Evolutionary conservation across 768 basidiomycete species (phyloP).

Genomic region (Termitomyces heimii): DNA sequence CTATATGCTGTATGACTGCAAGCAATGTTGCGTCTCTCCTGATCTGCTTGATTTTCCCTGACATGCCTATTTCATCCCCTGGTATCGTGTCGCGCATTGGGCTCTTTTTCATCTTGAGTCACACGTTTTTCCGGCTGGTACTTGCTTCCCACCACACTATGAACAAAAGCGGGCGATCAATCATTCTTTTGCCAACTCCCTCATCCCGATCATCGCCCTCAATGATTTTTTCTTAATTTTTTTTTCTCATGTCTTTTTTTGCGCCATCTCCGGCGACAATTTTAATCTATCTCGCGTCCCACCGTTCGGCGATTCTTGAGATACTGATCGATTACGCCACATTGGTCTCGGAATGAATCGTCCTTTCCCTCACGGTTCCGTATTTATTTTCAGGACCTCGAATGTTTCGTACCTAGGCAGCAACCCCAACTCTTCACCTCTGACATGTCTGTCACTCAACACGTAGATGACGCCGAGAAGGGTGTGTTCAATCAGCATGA

Average conservation of each 20-base stretch:
- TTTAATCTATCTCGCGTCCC: slow-evolving; percentile 19
- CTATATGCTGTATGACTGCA: not conserved
- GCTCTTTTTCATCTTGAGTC: not conserved
- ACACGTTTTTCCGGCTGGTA: slow-evolving; percentile 5
- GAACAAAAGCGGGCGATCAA: not conserved
- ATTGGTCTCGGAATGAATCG: slow-evolving; percentile 15
- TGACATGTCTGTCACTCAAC: slow-evolving; percentile 14
- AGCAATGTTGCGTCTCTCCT: not conserved
- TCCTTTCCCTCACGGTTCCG: slow-evolving; percentile 12
- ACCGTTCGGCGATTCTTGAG: slow-evolving; percentile 31
- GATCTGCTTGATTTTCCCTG: not conserved
- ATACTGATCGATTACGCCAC: slow-evolving; percentile 25
- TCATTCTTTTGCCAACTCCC: not conserved
- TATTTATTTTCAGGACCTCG: slow-evolving; percentile 12
- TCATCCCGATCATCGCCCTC: slow-evolving; percentile 8
- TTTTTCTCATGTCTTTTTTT: not conserved
- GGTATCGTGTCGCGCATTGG: not conserved
- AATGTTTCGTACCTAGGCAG: slow-evolving; percentile 1
- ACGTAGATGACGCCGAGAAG: slow-evolving; percentile 33
- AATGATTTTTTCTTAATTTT: not conserved
- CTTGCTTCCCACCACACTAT: not conserved
- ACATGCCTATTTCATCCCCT: not conserved
- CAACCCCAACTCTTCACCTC: not conserved
- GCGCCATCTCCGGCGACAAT: slow-evolving; percentile 25
- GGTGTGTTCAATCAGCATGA: slow-evolving; percentile 24